A percentile compares a stretch with the other conserved stretches of the same genome.
Conservation (phyloP, 768 basidiomycete species). For the Mycena albidolilacea region DNA sequence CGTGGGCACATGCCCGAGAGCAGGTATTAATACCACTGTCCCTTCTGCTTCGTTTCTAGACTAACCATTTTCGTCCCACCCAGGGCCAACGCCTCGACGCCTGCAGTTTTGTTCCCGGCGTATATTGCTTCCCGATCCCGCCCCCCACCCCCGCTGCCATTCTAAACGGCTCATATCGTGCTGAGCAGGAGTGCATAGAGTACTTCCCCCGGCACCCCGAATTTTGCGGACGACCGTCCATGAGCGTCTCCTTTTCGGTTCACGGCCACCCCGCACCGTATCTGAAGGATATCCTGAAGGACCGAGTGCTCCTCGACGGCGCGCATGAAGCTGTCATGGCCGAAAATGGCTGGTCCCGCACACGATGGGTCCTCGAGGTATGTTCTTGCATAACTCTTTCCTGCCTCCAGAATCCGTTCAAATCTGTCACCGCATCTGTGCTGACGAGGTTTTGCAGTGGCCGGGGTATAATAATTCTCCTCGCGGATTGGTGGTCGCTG, state of each 20-base stretch:
- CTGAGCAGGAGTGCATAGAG: conserved; percentile 9
- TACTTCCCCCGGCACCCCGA: conserved; percentile 23
- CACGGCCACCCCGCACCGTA: conserved; percentile 30
- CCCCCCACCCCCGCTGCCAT: conserved; percentile 29
- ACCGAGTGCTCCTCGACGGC: conserved; percentile 23
- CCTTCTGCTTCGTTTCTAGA: no score
- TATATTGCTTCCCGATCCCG: conserved; percentile 15
- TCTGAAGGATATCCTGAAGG: conserved; percentile 24
- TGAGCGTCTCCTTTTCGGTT: conserved; percentile 26
- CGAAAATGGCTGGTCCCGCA: conserved; percentile 24
- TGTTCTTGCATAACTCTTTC: neutral
- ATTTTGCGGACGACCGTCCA: conserved; percentile 16
- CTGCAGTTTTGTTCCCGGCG: conserved; percentile 8
- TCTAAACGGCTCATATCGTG: conserved; percentile 8
- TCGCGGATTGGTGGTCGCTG: conserved; percentile 3
- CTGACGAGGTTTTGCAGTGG: conserved; percentile 28
- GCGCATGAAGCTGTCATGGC: conserved; percentile 20
- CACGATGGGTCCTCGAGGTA: conserved; percentile 29
- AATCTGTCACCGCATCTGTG: no score
- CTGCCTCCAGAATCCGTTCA: neutral
- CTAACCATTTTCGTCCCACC: neutral
- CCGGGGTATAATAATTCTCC: conserved; percentile 16
- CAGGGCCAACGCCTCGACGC: conserved; percentile 15
- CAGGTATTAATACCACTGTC: conserved; percentile 5
- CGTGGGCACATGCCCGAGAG: neutral